Conservation (phyloP, 2,329 filamentous ascomycete genomes). For the Alternaria burnsii region DNA sequence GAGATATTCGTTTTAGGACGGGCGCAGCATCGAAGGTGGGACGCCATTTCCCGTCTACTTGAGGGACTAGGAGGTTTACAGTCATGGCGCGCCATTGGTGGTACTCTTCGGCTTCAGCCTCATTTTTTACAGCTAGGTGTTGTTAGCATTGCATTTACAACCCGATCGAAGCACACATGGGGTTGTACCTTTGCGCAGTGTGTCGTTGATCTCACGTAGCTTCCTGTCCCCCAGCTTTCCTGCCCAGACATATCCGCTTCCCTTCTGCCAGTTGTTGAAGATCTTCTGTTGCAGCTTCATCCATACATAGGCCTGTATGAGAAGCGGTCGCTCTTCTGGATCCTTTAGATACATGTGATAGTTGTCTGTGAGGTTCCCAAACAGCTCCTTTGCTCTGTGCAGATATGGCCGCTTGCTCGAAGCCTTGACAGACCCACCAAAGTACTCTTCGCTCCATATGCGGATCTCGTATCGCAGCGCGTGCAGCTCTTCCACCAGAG, state of each 20-base stretch:
- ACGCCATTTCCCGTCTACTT: conserved; percentile 48
- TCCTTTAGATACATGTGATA: conserved; percentile 45
- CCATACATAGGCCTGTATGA: conserved; percentile 51
- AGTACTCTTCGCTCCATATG: conserved; percentile 48
- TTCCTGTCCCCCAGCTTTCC: conserved; percentile 50
- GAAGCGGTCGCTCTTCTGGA: conserved; percentile 41
- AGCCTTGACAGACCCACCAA: conserved; percentile 37
- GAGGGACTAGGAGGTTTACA: conserved; percentile 48
- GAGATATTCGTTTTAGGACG: conserved; percentile 45
- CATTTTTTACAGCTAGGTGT: conserved; percentile 46
- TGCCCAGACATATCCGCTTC: conserved; percentile 50
- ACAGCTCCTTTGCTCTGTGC: conserved; percentile 43
- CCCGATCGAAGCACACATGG: neutral
- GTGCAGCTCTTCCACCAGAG: conserved; percentile 47
- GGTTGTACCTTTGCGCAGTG: conserved; percentile 44
- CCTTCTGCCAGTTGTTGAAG: conserved; percentile 47
- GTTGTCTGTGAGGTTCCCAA: conserved; percentile 46
- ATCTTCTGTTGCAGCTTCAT: conserved; percentile 48
- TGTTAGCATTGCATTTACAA: conserved; percentile 14
- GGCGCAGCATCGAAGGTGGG: conserved; percentile 48
- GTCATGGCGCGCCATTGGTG: conserved; percentile 49
- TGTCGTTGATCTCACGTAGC: conserved; percentile 48
- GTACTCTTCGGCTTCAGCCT: conserved; percentile 48
- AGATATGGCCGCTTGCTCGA: conserved; percentile 45
- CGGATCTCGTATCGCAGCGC: conserved; percentile 47